Base-by-base conservation (phyloP, 768 basidiomycete species). In the Hortiboletus campestris region DNA sequence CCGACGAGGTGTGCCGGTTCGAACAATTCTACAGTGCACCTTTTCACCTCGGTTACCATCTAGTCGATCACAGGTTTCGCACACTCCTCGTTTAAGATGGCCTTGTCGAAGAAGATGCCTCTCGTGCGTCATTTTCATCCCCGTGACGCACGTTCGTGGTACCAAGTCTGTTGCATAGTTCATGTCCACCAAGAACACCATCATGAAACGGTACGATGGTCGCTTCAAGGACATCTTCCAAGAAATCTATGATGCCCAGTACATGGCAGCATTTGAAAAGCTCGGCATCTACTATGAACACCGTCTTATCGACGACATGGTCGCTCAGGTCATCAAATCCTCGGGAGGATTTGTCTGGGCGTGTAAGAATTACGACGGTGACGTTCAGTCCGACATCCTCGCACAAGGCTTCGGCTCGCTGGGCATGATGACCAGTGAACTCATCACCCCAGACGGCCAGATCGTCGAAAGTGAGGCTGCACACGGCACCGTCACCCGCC, bases 171-270 rank as follows among this genome's bases (percentile, higher is more conserved):
- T 50, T 34, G 22, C 16, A 50, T 43, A 91, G 85, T 98, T 95
- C 81, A 84, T 98, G 90, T 94, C 92, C 12, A 98, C 96, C 40
- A 98, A 99, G 79, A 98, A 96, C 76, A 96, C 93, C 22, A 95
- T 96, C 74, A 68, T 96, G 68, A 96, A 99, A 78, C 94, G 88
- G 70, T 99, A 99, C 72, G 97, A 98, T 67, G 97, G 97, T 42
- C 84, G 95, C 31, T 99, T 98, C 84, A 99, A 99, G 80, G 97
- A 99, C 66, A 94, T 96, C 69, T 97, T 99, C 86, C 86, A 98
- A 72, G 94, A 97, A 66, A 87, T 98, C 65, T 99, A 93, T 71
- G 91, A 96, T 8, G 65, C 77, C 79, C 66, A 84, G 53, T 94
- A 94, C 80, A 87, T 87, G 70, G 56, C 77, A 2, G 75, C 78